Base-by-base conservation (phyloP, 345 rosid genomes). In the Microcos paniculata region DNA sequence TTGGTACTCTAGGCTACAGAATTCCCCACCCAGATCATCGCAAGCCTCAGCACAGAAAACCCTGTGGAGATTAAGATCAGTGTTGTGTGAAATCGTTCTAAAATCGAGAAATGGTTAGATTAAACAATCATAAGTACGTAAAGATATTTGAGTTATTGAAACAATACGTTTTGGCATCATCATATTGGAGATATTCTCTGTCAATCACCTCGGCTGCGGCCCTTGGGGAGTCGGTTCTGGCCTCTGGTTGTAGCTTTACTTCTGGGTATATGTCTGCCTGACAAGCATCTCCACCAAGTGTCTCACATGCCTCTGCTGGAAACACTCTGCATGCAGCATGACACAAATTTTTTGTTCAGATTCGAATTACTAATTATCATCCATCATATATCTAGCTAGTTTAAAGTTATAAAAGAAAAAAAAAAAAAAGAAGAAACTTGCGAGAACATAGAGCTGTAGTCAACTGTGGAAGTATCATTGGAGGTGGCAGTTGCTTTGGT, bases 21-120 rank as follows among this genome's bases (percentile, higher is more conserved):
- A 94, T 78, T 94, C 96, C 70, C 97, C 97, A 51, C 97, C 97
- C 35, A 92, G 93, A 85, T 90, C 93, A 78, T 94, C 97, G 35
- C 97, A 94, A 3, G 96, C 96, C 84, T 94, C 98, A 58, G 76
- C 94, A 18, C 49, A 38, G 35, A 74, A 46, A 74, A 58, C 71
- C 71, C 58, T 45, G 45, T 12, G n/a, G 13, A 43, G 26, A n/a
- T n/a, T n/a, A n/a, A n/a, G n/a, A n/a, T n/a, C n/a, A n/a, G n/a
- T n/a, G n/a, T n/a, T n/a, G n/a, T n/a, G n/a, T n/a, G n/a, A n/a
- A n/a, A n/a, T n/a, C n/a, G n/a, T n/a, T n/a, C n/a, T n/a, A n/a
- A n/a, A n/a, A n/a, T n/a, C n/a, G n/a, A 56, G 21, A 19, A 21
- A 4, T 24, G 26, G 2, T n/a, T 46, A 10, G 26, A 13, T 26